Conservation (phyloP, 768 basidiomycete species). For the Xerocomus spinulosus region DNA sequence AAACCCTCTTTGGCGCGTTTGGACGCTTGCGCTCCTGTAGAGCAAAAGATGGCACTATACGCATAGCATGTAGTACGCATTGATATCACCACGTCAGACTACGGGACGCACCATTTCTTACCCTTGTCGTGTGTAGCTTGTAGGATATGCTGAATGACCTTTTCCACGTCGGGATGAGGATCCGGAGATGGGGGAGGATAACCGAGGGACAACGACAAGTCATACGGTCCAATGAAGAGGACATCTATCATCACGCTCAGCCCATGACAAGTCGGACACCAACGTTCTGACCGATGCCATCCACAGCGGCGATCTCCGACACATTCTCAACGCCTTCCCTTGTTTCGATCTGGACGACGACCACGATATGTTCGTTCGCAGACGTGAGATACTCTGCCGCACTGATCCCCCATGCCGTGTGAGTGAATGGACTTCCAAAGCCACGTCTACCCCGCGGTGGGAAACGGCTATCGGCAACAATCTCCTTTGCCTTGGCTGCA, state of each 20-base stretch:
- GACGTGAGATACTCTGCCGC: constrained; percentile 46
- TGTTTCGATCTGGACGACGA: constrained; percentile 69
- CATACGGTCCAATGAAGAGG: constrained; percentile 64
- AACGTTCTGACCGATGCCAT: constrained; percentile 51
- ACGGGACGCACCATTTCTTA: constrained; percentile 68
- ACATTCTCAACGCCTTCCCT: constrained; percentile 55
- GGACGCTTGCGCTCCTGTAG: constrained; percentile 40
- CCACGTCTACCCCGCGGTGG: constrained; percentile 61
- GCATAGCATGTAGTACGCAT: not conserved
- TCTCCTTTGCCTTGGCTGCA: constrained; percentile 50
- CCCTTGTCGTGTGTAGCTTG: constrained; percentile 44
- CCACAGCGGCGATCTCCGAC: constrained; percentile 54
- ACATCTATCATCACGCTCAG: constrained; percentile 34
- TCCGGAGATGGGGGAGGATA: constrained; percentile 59
- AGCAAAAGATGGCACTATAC: constrained; percentile 46
- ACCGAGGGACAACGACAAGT: constrained; percentile 60
- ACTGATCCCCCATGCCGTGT: constrained; percentile 51
- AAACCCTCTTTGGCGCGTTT: constrained; percentile 47
- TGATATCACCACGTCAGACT: not conserved
- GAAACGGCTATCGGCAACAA: constrained; percentile 56
- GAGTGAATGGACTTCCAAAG: constrained; percentile 62
- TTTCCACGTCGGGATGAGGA: constrained; percentile 60
- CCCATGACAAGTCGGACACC: too few relatives aligned
- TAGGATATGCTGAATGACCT: constrained; percentile 51
- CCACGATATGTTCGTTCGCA: constrained; percentile 52